A percentile compares a stretch with the other conserved stretches of the same genome.
These are phyloP conservation scores for Penicillium steckii DNA, from an alignment of 495 filamentous ascomycete genomes.

Conservation along the genomic window DNA sequence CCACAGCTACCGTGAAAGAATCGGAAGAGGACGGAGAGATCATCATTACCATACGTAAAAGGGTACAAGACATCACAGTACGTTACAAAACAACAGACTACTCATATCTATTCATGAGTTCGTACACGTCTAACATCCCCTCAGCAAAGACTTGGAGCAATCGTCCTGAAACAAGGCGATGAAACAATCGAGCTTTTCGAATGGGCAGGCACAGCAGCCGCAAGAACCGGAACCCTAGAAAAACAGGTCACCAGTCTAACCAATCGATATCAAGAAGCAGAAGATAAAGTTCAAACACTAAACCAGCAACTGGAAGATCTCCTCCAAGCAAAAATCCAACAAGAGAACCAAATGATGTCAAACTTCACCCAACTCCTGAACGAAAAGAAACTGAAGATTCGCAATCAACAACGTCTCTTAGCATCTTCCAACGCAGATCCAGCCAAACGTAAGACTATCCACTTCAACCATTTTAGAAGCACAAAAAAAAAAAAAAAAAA, in stretches of 20 bases:
- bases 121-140: conserved; percentile 6
- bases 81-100: conserved; percentile 4
- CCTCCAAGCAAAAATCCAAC: conserved; percentile 59
- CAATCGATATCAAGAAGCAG: conserved; percentile 39
- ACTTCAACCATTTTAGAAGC: no score
- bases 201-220: conserved; percentile 61
- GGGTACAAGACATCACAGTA: conserved; percentile 57
- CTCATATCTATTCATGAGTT: neutral
- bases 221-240: conserved; percentile 38
- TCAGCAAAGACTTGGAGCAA: conserved; percentile 68
- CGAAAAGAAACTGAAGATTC: conserved; percentile 88
- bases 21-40: conserved; percentile 36
- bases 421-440: conserved; percentile 58
- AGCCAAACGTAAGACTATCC: conserved; percentile 34
- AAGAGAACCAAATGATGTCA: conserved; percentile 68
- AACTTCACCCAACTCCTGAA: conserved; percentile 75
- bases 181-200: conserved; percentile 69
- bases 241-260: conserved; percentile 49
- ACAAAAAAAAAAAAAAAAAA: no score
- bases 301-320: conserved; percentile 62
- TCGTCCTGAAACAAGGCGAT: conserved; percentile 60
- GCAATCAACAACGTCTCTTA: conserved; percentile 73
- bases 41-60: conserved; percentile 54
- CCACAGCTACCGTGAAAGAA: conserved; percentile 31
- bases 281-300: conserved; percentile 50